Evolutionary conservation across 106 monocot species (phyloP).

Genomic region (Allium fistulosum): DNA sequence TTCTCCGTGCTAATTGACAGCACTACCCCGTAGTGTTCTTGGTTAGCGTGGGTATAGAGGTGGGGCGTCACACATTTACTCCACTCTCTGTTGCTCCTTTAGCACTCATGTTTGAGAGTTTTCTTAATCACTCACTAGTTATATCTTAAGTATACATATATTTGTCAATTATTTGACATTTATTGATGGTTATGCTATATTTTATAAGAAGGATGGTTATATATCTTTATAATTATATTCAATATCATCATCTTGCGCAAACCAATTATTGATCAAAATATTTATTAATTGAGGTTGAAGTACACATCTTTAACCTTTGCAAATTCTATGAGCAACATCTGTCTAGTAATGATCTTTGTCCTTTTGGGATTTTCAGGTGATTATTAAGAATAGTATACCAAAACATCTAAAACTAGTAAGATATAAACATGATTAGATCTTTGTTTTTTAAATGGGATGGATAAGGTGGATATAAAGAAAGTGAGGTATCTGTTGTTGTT

Average conservation of each 20-base stretch:
- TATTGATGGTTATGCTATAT: neutral
- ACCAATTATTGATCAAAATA: conserved; percentile 75
- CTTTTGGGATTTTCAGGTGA: conserved; percentile 56
- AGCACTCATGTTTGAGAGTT: conserved; percentile 76
- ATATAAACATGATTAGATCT: neutral
- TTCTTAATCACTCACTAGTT: too few relatives aligned
- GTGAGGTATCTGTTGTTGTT: conserved; percentile 18
- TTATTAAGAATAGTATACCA: neutral
- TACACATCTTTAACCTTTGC: conserved; percentile 71
- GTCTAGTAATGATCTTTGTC: conserved; percentile 70
- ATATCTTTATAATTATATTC: neutral
- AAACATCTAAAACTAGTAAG: neutral
- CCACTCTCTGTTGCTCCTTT: conserved; percentile 81
- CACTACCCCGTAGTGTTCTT: too few relatives aligned
- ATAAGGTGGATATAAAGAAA: conserved; percentile 53
- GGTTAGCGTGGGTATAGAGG: too few relatives aligned
- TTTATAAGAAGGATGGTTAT: conserved; percentile 11
- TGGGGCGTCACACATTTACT: too few relatives aligned
- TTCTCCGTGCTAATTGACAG: too few relatives aligned
- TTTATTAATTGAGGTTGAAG: conserved; percentile 59
- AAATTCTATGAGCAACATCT: conserved; percentile 80
- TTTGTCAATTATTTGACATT: too few relatives aligned
- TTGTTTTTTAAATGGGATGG: conserved; percentile 29
- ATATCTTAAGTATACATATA: too few relatives aligned
- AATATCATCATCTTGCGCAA: conserved; percentile 3